Evolutionary conservation across 2,329 filamentous ascomycete species (phyloP), one percentile per base, ranked within the genome.

Genomic region (Fusarium zealandicum): DNA sequence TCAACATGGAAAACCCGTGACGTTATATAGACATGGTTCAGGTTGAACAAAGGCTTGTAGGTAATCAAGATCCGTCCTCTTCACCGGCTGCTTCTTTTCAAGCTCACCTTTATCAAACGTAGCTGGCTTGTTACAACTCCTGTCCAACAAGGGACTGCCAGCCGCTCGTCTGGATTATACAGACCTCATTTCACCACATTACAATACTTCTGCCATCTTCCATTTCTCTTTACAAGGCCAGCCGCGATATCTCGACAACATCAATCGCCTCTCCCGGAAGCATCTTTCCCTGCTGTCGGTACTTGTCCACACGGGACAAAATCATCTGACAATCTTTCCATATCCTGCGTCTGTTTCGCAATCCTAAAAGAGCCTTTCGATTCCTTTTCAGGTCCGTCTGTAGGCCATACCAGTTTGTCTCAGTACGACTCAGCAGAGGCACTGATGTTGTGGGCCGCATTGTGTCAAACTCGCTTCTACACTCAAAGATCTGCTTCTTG

Each of bases 321-420:
- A 54, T 56, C 6, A 33, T 36, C 4, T 54, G 41, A 6, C 53
- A 59, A 4, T 36, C 44, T 2, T 46, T 20, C 56, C 56, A 59
- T 5, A 59, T 56, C 4, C 40, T 42, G 2, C 55, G 33, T 6
- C 56, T 43, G 22, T 59, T 59, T 4, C 11, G 39, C 13, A 59
- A 5, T 2, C 55, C 49, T 3, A 13, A 33, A 3, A 54, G 1
- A 20, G 6, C 20, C 20, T 20, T 20, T 6, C 12, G 33, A 3
- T 7, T 17, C 42, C 25, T 27, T 4, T 45, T 16, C 13, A 54
- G n/a, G 6, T 54, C 41, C 6, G 27, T 36, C 9, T 37, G 36
- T 12, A 54, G 12, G 10, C n/a, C 11, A 2, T 39, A 36, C 54
- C 55, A 43, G 14, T 40, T n/a, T 6, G 39, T 54, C 38, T 10